phyloP scores from a whole-genome alignment of 106 monocot genomes.

The Dendrobium huoshanense region DNA sequence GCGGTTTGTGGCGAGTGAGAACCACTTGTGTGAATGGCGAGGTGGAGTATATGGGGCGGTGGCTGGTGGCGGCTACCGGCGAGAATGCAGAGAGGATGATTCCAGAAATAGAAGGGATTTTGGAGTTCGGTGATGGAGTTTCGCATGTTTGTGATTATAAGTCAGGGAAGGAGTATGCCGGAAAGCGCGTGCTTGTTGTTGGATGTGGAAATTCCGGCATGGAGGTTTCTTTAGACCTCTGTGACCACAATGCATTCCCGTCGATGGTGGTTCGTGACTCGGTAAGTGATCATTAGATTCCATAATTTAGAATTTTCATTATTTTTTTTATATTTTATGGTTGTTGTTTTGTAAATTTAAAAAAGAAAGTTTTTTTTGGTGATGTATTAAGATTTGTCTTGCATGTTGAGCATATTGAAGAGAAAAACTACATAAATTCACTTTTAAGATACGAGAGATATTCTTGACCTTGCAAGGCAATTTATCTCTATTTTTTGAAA shows the following conservation, averaged over 20 bases:
- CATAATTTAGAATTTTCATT: not conserved
- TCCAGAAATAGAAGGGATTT: not conserved
- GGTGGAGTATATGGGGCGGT: constrained; percentile 5
- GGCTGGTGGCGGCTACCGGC: constrained; percentile 1
- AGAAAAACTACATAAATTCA: no score
- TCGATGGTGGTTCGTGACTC: constrained; percentile 7
- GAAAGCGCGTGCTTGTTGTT: not conserved
- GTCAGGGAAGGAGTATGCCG: not conserved
- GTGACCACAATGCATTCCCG: not conserved
- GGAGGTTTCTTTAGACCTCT: constrained; percentile 4
- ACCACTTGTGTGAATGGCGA: not conserved
- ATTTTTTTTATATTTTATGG: no score
- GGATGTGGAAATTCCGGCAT: constrained; percentile 7
- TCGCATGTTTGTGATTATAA: constrained; percentile 1
- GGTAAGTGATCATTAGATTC: not conserved
- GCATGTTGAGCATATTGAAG: no score
- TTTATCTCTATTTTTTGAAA: no score
- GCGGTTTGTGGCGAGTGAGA: not conserved
- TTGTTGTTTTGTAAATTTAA: no score
- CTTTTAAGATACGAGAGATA: no score
- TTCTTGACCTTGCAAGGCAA: no score
- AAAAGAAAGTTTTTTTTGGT: no score
- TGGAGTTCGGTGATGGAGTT: not conserved
- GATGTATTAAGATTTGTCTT: no score
- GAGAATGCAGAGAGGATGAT: constrained; percentile 6